Conservation (phyloP, 1,284 basidiomycete genomes). For the Ustilago loliicola region DNA sequence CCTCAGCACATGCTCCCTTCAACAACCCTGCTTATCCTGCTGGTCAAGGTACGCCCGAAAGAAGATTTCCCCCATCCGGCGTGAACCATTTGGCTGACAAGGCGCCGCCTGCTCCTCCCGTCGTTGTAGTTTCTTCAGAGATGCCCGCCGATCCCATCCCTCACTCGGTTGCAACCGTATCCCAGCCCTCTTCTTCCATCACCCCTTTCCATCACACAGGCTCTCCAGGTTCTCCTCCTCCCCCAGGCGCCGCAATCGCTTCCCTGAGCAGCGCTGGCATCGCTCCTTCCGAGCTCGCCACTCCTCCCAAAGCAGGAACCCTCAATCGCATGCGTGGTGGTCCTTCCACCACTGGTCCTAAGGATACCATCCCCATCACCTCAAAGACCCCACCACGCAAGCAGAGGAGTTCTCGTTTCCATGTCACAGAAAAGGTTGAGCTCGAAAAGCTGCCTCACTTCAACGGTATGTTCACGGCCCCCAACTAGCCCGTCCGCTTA, state of each 20-base stretch:
- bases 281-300: slow-evolving; percentile 47
- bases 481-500: too few species aligned
- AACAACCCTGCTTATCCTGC: slow-evolving; percentile 27
- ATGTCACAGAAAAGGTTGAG: slow-evolving; percentile 94
- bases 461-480: slow-evolving; percentile 77
- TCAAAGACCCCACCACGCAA: slow-evolving; percentile 68
- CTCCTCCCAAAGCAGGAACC: slow-evolving; percentile 62
- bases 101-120: slow-evolving; percentile 61
- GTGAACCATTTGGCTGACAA: slow-evolving; percentile 60
- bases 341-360: slow-evolving; percentile 53
- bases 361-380: slow-evolving; percentile 68
- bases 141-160: slow-evolving; percentile 65
- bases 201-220: slow-evolving; percentile 57
- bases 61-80: slow-evolving; percentile 25
- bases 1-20: slow-evolving; percentile 28
- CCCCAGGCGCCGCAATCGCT: slow-evolving; percentile 56
- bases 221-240: slow-evolving; percentile 57
- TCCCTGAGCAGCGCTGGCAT: slow-evolving; percentile 54
- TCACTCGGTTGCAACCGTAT: slow-evolving; percentile 52
- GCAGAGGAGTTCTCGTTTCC: slow-evolving; percentile 78
- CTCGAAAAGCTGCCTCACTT: slow-evolving; percentile 96
- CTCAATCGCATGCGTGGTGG: slow-evolving; percentile 60
- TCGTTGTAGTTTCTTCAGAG: slow-evolving; percentile 65
- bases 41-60: slow-evolving; percentile 53
- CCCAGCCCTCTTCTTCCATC: slow-evolving; percentile 53